Evolutionary conservation across 768 basidiomycete species (phyloP), one percentile per base, ranked within the genome.

Genomic region (Tricholoma terreum): DNA sequence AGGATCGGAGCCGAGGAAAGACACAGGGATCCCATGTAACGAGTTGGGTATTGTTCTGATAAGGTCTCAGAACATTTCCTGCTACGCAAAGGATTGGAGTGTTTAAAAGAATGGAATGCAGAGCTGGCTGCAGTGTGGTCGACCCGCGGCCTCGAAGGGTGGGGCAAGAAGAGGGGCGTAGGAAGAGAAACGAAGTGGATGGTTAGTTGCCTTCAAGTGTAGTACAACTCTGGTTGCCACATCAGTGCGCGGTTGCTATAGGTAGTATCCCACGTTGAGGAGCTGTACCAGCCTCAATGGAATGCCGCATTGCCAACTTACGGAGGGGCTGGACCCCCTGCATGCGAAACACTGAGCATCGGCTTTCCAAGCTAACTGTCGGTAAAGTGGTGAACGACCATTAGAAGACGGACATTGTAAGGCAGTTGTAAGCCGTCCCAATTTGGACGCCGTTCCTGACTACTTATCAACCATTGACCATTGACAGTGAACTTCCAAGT

Each of bases 1-100:
- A 92, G 81, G 60, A 84, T 87, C 38, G 86, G 72, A 57, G 85
- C 82, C 35, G 82, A 73, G 30, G 90, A 91, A 59, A 92, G 75
- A 71, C 90, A 92, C 65, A 84, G 73, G 57, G 79, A 77, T 73
- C 71, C 76, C 80, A 80, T 80, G 40, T 56, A 43, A 58, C 49
- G 49, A 55, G 50, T 57, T 55, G 49, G 50, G 50, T 48, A 46
- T 42, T 58, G 54, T 15, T 63, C 55, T 57, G 55, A 55, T 24
- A 27, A 51, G 42, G 38, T 22, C 24, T 31, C 43, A 59, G 43
- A 48, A 30, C 63, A 64, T 62, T 30, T 61, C 61, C 36, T 40
- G 51, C 50, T 30, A 46, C 51, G 46, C 22, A 55, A 65, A 55
- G 40, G 56, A 52, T 50, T 51, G 68, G 61, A 64, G 57, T 54